phyloP scores from a whole-genome alignment of 306 rosid genomes.

The Rosa rugosa region DNA sequence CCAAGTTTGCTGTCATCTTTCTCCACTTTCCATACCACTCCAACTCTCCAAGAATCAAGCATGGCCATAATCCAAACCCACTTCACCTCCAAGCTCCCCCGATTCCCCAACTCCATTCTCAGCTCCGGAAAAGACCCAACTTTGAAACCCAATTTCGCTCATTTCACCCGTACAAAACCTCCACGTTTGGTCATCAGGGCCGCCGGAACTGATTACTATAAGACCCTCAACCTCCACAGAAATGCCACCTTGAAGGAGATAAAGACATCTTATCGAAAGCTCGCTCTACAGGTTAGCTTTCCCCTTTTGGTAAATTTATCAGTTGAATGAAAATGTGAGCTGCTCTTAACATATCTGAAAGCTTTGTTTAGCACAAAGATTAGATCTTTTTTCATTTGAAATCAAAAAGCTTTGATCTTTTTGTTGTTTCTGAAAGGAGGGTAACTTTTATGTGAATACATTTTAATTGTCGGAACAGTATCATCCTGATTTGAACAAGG shows the following conservation, averaged over 20 bases:
- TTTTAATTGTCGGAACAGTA: conserved; percentile 43
- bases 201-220: conserved; percentile 55
- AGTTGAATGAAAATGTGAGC: no score
- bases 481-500: conserved; percentile 70
- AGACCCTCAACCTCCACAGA: conserved; percentile 55
- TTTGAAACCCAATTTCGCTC: conserved; percentile 27
- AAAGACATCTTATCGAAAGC: conserved; percentile 66
- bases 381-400: no score
- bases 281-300: conserved; percentile 77
- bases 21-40: neutral
- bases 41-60: neutral
- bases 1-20: no score
- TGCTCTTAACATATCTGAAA: no score
- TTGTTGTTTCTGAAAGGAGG: no score
- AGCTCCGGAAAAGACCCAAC: conserved; percentile 6
- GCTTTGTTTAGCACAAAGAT: no score
- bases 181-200: conserved; percentile 37
- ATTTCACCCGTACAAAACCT: conserved; percentile 26
- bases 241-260: conserved; percentile 77
- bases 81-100: neutral
- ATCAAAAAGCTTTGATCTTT: neutral
- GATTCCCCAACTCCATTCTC: conserved; percentile 12
- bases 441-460: neutral
- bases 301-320: neutral
- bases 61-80: conserved; percentile 15